Percentiles rank a stretch among this genome's conserved stretches.
These are phyloP conservation scores for Ceriops tagal DNA, from an alignment of 345 rosid species.

Conservation along the genomic window DNA sequence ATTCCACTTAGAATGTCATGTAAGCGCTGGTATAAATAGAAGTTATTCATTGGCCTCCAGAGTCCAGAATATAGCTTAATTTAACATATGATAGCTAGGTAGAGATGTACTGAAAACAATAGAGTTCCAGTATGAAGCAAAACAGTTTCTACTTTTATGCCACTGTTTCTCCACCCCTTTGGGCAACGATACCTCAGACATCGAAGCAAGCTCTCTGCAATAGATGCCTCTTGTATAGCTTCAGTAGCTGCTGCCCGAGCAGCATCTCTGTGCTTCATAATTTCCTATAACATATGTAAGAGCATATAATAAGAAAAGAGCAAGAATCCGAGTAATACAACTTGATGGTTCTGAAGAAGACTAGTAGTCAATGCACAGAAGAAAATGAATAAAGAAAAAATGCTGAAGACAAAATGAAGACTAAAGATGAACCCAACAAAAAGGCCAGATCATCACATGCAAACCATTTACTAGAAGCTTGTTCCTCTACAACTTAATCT, in stretches of 20 bases:
- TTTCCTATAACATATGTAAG: constrained; percentile 45
- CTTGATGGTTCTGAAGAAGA: not conserved
- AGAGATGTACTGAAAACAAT: not conserved
- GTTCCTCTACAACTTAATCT: not conserved
- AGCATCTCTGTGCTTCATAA: constrained; percentile 81
- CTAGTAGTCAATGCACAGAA: not conserved
- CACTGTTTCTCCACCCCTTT: not conserved
- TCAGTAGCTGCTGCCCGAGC: constrained; percentile 83
- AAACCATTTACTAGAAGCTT: not conserved
- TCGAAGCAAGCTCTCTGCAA: constrained; percentile 82
- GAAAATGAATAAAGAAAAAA: not conserved
- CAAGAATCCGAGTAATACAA: not conserved
- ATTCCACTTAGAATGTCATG: constrained; percentile 1
- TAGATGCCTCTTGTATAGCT: constrained; percentile 93
- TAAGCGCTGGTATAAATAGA: not conserved
- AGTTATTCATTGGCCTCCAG: not conserved
- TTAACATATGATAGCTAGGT: not conserved
- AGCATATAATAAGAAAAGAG: constrained; percentile 4
- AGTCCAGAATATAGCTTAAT: not conserved
- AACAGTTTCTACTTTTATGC: not conserved
- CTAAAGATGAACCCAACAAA: not conserved
- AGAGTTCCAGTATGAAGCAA: not conserved
- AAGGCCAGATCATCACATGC: not conserved
- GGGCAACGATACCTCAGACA: constrained; percentile 64
- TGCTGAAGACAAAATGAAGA: not conserved